These are phyloP conservation scores for Fusarium vanettenii DNA, from an alignment of 2,329 filamentous ascomycete genomes.

Conservation along the genomic window DNA sequence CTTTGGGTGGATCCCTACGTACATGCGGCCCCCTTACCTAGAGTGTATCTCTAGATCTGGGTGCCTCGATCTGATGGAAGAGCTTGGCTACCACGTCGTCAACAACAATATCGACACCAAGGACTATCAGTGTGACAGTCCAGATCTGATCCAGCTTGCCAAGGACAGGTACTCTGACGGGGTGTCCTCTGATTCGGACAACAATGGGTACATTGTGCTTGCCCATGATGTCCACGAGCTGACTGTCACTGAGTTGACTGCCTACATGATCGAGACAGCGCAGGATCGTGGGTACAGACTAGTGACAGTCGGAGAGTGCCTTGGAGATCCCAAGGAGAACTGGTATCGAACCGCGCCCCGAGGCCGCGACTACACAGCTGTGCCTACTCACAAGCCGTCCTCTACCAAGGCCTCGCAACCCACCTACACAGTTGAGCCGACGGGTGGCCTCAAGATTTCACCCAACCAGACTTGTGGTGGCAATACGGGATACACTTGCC, in stretches of 20 bases:
- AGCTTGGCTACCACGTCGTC: slow-evolving; percentile 66
- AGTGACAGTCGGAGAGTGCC: slow-evolving; percentile 68
- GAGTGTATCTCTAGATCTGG: slow-evolving; percentile 55
- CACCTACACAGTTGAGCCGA: slow-evolving; percentile 30
- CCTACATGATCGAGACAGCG: slow-evolving; percentile 57
- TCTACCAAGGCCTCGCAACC: slow-evolving; percentile 16
- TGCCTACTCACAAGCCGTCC: slow-evolving; percentile 21
- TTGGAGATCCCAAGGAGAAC: slow-evolving; percentile 61
- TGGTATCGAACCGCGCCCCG: slow-evolving; percentile 60
- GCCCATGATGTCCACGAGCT: slow-evolving; percentile 63
- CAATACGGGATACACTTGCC: slow-evolving; percentile 49
- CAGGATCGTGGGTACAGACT: slow-evolving; percentile 56
- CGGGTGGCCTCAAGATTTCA: slow-evolving; percentile 41
- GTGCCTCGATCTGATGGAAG: slow-evolving; percentile 50
- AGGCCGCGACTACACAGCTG: slow-evolving; percentile 19
- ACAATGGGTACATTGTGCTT: slow-evolving; percentile 61
- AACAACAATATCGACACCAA: slow-evolving; percentile 71
- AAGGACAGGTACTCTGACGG: slow-evolving; percentile 52
- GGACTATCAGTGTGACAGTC: slow-evolving; percentile 65
- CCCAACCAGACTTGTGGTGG: slow-evolving; percentile 53
- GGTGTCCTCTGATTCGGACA: slow-evolving; percentile 47
- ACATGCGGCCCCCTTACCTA: slow-evolving; percentile 59
- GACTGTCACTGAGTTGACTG: slow-evolving; percentile 55
- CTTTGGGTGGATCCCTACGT: slow-evolving; percentile 55
- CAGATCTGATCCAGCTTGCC: slow-evolving; percentile 60